A percentile compares a stretch with the other conserved stretches of the same genome.
Conservation (phyloP, 495 filamentous ascomycete genomes). For the Daldinia bambusicola region DNA sequence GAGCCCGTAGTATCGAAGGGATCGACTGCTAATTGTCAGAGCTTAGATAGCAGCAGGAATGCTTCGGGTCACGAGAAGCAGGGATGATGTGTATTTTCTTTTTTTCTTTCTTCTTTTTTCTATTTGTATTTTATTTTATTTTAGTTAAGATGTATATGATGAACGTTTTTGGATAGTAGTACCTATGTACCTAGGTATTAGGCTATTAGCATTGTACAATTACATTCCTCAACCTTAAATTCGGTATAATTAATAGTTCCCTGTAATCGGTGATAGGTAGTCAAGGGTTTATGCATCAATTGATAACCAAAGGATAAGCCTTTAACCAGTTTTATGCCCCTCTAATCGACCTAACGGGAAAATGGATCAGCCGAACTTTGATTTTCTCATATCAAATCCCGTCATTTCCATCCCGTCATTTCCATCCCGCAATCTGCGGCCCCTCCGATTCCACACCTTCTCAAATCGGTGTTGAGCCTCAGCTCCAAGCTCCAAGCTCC, state of each 20-base stretch:
- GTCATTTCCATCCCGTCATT: constrained; percentile 16
- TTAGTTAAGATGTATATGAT: too few relatives aligned
- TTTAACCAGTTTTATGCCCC: not conserved
- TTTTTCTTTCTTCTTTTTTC: constrained; percentile 6
- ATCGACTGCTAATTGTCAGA: not conserved
- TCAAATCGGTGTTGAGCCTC: not conserved
- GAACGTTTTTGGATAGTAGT: too few relatives aligned
- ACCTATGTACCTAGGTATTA: not conserved
- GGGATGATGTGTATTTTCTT: constrained; percentile 13
- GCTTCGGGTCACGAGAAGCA: constrained; percentile 23
- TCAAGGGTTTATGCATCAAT: too few relatives aligned
- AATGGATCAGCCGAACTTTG: not conserved
- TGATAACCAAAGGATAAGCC: too few relatives aligned
- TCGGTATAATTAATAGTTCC: too few relatives aligned
- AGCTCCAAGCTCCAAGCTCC: too few relatives aligned
- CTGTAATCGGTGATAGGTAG: too few relatives aligned
- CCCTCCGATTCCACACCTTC: constrained; percentile 8
- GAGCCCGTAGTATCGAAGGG: constrained; percentile 22
- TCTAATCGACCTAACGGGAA: not conserved
- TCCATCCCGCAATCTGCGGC: constrained; percentile 8
- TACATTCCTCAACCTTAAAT: too few relatives aligned
- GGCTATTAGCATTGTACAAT: too few relatives aligned
- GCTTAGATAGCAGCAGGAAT: constrained; percentile 23
- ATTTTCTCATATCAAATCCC: constrained; percentile 8
- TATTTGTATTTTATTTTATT: not conserved